phyloP scores from a whole-genome alignment of 805 yeast species.

The Saccharomycopsis capsularis region DNA sequence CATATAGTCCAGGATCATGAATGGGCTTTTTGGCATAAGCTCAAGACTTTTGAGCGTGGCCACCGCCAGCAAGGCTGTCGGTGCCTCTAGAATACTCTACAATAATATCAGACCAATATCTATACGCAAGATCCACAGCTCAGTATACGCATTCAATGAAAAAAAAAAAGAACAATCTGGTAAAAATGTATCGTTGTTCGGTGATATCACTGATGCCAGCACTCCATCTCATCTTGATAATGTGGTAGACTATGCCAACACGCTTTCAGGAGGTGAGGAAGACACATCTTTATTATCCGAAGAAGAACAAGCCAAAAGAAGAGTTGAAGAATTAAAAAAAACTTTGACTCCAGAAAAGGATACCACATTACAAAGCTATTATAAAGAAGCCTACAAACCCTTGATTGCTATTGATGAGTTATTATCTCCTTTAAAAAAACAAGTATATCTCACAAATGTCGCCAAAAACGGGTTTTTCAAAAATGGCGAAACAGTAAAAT shows the following conservation, averaged over 20 bases:
- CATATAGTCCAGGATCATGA: no score
- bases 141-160: no score
- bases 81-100: no score
- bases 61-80: no score
- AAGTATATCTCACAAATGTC: slow-evolving; percentile 57
- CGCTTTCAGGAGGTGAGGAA: not conserved
- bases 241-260: slow-evolving; percentile 9
- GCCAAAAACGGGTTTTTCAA: slow-evolving; percentile 60
- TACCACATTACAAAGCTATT: slow-evolving; percentile 39
- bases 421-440: slow-evolving; percentile 64
- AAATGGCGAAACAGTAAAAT: slow-evolving; percentile 40
- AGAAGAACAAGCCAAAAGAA: slow-evolving; percentile 24
- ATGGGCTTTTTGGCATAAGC: no score
- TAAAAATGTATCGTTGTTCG: slow-evolving; percentile 86
- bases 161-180: no score
- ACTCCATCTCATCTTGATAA: slow-evolving; percentile 42
- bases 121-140: no score
- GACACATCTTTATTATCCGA: slow-evolving; percentile 19
- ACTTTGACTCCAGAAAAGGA: slow-evolving; percentile 28
- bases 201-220: slow-evolving; percentile 69
- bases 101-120: no score
- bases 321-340: slow-evolving; percentile 25
- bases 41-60: no score
- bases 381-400: slow-evolving; percentile 41
- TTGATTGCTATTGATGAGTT: slow-evolving; percentile 47